Percentiles rank a stretch among this genome's conserved stretches.
phyloP scores from a whole-genome alignment of 2,329 filamentous ascomycete species.

The Cryphonectria nitschkei region DNA sequence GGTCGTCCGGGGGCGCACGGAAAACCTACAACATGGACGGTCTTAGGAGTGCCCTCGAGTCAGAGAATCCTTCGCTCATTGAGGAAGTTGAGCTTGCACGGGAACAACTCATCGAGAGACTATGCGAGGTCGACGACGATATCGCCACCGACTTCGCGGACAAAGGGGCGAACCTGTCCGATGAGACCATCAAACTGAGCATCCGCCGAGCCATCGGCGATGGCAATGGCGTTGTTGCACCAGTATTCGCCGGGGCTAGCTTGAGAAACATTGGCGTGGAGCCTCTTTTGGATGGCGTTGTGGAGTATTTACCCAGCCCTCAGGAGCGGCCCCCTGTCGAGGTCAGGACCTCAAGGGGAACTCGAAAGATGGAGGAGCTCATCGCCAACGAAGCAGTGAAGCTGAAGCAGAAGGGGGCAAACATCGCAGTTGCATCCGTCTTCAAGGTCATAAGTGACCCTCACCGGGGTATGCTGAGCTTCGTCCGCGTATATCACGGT shows the following conservation, averaged over 20 bases:
- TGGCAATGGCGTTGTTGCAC: slow-evolving; percentile 74
- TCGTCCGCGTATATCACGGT: slow-evolving; percentile 90
- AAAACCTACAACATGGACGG: slow-evolving; percentile 36
- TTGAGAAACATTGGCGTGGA: slow-evolving; percentile 94
- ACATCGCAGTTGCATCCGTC: slow-evolving; percentile 64
- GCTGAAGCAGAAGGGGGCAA: slow-evolving; percentile 41
- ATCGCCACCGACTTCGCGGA: slow-evolving; percentile 86
- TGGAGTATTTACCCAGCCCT: slow-evolving; percentile 85
- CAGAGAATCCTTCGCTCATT: slow-evolving; percentile 59
- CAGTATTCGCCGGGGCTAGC: slow-evolving; percentile 89
- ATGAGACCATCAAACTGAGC: slow-evolving; percentile 69
- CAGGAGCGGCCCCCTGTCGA: slow-evolving; percentile 78
- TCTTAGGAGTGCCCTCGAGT: slow-evolving; percentile 44
- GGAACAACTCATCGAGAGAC: slow-evolving; percentile 75
- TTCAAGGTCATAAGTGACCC: slow-evolving; percentile 96
- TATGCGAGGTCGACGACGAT: slow-evolving; percentile 86
- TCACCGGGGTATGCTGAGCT: slow-evolving; percentile 84
- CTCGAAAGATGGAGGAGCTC: slow-evolving; percentile 48
- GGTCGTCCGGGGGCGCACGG: slow-evolving; percentile 53
- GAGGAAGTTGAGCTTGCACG: slow-evolving; percentile 77
- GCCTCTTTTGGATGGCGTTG: slow-evolving; percentile 84
- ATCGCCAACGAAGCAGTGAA: slow-evolving; percentile 38
- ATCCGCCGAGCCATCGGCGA: slow-evolving; percentile 73
- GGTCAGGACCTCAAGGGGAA: slow-evolving; percentile 67
- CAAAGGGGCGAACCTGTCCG: slow-evolving; percentile 72